A percentile compares a stretch with the other conserved stretches of the same genome.
Evolutionary conservation across 148 eudicot genomes (phyloP).

Genomic region (Limonium bicolor): DNA sequence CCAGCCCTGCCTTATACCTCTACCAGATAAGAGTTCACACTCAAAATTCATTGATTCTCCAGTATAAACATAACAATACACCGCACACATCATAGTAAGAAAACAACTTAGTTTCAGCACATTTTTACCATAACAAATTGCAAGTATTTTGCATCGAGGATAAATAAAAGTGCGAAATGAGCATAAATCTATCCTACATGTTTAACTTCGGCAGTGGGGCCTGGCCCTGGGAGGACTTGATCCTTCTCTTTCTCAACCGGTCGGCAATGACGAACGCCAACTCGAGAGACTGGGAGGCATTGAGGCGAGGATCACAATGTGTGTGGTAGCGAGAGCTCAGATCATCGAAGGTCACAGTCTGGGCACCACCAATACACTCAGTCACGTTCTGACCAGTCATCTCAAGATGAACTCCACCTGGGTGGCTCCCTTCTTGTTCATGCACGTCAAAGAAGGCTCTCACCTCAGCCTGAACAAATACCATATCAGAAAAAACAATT

Average conservation of each 20-base stretch:
- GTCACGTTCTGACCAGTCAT: slow-evolving; percentile 28
- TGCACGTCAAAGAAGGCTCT: slow-evolving; percentile 58
- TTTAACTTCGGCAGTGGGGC: too few relatives aligned
- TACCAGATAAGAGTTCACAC: too few relatives aligned
- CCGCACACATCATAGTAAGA: too few relatives aligned
- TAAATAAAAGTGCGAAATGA: too few relatives aligned
- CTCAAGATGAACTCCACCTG: slow-evolving; percentile 58
- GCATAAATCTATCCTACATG: too few relatives aligned
- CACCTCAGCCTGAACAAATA: slow-evolving; percentile 36
- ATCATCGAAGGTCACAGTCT: slow-evolving; percentile 3
- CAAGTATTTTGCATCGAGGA: too few relatives aligned
- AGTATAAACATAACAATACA: too few relatives aligned
- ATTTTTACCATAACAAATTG: too few relatives aligned
- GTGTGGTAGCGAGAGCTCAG: slow-evolving; percentile 2
- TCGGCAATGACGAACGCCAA: slow-evolving; percentile 55
- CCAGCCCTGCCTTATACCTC: too few relatives aligned
- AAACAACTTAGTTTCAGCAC: too few relatives aligned
- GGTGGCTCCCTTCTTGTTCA: slow-evolving; percentile 60
- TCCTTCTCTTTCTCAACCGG: slow-evolving; percentile 44
- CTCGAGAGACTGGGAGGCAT: slow-evolving; percentile 52
- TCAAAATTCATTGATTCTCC: too few relatives aligned
- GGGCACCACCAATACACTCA: slow-evolving; percentile 4
- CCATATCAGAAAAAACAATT: too few relatives aligned
- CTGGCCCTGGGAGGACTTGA: slow-evolving; percentile 20
- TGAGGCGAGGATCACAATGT: slow-evolving; percentile 50